These are phyloP conservation scores for Xylaria multiplex DNA, from an alignment of 2,329 filamentous ascomycete species.

Conservation along the genomic window DNA sequence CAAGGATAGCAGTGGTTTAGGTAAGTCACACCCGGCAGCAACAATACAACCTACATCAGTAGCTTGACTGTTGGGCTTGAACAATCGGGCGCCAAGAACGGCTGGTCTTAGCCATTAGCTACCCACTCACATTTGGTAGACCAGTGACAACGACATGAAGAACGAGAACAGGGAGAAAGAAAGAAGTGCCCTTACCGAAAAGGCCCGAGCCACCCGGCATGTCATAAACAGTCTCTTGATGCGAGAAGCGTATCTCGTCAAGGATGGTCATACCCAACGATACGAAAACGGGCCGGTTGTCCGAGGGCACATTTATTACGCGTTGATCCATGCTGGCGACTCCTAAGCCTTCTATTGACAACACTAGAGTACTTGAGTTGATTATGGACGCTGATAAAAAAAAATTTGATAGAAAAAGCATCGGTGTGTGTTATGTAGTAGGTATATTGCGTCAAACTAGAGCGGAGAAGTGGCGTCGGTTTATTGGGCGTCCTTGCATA, in stretches of 20 bases:
- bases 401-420: too few relatives aligned
- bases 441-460: background rate
- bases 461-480: background rate
- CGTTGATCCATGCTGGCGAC: slow-evolving; percentile 4
- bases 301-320: background rate
- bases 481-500: background rate
- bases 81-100: slow-evolving; percentile 30
- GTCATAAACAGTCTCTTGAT: slow-evolving; percentile 13
- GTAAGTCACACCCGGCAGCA: slow-evolving; percentile 24
- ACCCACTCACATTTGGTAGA: too few relatives aligned
- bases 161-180: background rate
- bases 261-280: slow-evolving; percentile 32
- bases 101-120: slow-evolving; percentile 18
- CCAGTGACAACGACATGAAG: too few relatives aligned
- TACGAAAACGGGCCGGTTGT: slow-evolving; percentile 19
- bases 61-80: slow-evolving; percentile 12
- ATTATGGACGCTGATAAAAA: background rate
- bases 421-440: too few relatives aligned
- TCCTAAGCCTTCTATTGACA: too few relatives aligned
- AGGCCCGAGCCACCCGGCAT: slow-evolving; percentile 30
- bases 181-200: slow-evolving; percentile 10
- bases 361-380: background rate
- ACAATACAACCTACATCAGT: slow-evolving; percentile 28
- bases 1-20: slow-evolving; percentile 11
- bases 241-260: slow-evolving; percentile 31